phyloP scores from a whole-genome alignment of 2,329 filamentous ascomycete genomes.

The Fusarium staphyleae region DNA sequence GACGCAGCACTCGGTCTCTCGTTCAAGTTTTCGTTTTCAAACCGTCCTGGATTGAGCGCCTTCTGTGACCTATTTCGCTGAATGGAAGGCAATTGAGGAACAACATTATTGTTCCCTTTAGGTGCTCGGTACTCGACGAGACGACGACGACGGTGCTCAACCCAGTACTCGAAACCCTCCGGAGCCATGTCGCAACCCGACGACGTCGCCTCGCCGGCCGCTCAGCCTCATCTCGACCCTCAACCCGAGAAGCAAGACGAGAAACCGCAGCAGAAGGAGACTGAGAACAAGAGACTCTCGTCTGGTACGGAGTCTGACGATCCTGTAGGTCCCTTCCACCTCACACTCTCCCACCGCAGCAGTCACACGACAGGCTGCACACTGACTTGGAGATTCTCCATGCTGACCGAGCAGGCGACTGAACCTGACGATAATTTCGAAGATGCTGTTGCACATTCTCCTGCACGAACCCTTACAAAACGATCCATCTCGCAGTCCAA shows the following conservation, averaged over 20 bases:
- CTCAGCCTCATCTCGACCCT: constrained; percentile 15
- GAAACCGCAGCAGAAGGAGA: constrained; percentile 29
- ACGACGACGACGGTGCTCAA: constrained; percentile 10
- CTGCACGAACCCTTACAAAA: constrained; percentile 69
- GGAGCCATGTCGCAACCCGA: constrained; percentile 47
- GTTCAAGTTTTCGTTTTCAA: constrained; percentile 20
- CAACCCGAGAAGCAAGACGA: constrained; percentile 3
- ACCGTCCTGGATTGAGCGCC: constrained; percentile 21
- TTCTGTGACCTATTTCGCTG: constrained; percentile 19
- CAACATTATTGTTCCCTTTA: constrained; percentile 25
- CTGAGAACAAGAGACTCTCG: constrained; percentile 40
- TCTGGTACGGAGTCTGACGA: constrained; percentile 44
- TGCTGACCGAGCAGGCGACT: constrained; percentile 38
- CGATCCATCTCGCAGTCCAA: constrained; percentile 49
- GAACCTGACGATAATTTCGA: constrained; percentile 68
- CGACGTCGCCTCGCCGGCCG: constrained; percentile 39
- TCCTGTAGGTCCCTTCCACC: constrained; percentile 39
- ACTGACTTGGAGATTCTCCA: constrained; percentile 12
- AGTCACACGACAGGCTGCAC: constrained; percentile 31
- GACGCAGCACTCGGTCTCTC: constrained; percentile 27
- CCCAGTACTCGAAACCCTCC: constrained; percentile 4
- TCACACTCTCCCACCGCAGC: constrained; percentile 16
- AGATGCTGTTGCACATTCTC: constrained; percentile 75
- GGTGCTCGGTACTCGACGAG: constrained; percentile 16
- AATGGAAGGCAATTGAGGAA: constrained; percentile 37